Base-by-base conservation (phyloP, 148 eudicot species). In the Fagopyrum homotropicum region DNA sequence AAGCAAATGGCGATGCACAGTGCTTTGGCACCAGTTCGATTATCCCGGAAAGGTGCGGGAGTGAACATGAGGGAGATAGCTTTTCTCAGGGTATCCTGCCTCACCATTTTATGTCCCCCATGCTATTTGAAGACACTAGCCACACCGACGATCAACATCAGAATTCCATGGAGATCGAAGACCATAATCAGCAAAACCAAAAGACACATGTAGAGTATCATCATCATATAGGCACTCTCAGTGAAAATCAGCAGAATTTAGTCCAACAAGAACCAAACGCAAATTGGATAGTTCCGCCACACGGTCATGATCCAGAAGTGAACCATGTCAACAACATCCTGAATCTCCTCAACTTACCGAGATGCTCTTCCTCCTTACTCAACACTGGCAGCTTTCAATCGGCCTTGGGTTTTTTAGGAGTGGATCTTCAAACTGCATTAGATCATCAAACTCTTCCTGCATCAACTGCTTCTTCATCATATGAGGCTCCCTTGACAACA, bases 291-390 rank as follows among this genome's bases (percentile, higher is more conserved):
- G 47, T 35, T 46, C 71, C 71, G 12, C 71, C 71, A 35, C 71
- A 66, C 30, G 69, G 69, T 14, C 69, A 63, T 66, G 71, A 66
- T 47, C 71, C 14, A 15, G 71, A 66, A 43, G 71, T 12, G 6
- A 66, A 14, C 71, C 47, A 66, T 66, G 71, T 66, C 71, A 66
- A 14, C 22, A 47, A 72, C 74, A 45, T 72, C 6, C 74, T 72
- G 54, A 72, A 72, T 72, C 74, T 72, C 12, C 74, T 72, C 51
- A 72, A 47, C 35, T 46, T 72, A 2, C 74, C 74, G 10, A 72
- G 30, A 10, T 49, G 55, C 55, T 72, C 74, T n/a, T 19, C 51
- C 15, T 46, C 74, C 2, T 45, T 72, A 8, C 74, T 72, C 74
- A 46, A 46, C 74, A 72, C 74, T 1, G 6, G 55, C 74, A 46